These are phyloP conservation scores for Ogataea naganishii DNA, from an alignment of 805 yeast genomes.

Conservation along the genomic window DNA sequence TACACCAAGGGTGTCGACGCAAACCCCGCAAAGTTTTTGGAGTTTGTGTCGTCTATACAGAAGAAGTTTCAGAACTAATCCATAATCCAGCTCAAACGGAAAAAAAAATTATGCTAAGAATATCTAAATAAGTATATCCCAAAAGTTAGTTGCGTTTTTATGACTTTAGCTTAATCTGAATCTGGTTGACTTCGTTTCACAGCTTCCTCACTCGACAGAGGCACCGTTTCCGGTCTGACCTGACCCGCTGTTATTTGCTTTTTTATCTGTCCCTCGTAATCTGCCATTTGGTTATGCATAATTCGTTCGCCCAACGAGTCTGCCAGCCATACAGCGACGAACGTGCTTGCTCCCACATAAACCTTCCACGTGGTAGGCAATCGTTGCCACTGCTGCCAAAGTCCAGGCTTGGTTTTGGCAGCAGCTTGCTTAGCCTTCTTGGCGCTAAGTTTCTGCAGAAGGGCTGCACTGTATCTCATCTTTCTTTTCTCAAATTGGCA, in stretches of 20 bases:
- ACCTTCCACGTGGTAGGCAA: slow-evolving; percentile 21
- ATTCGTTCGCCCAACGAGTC: slow-evolving; percentile 19
- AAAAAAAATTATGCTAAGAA: slow-evolving; percentile 3
- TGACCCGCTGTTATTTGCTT: slow-evolving; percentile 1
- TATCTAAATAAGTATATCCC: slow-evolving; percentile 1
- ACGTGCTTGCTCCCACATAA: slow-evolving; percentile 23
- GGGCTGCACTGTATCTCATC: too few relatives aligned
- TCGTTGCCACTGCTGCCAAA: slow-evolving; percentile 12
- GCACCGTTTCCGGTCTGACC: slow-evolving; percentile 2
- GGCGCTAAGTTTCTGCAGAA: too few relatives aligned
- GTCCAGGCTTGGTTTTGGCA: slow-evolving; percentile 19
- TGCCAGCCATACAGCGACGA: slow-evolving; percentile 21
- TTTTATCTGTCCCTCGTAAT: slow-evolving; percentile 13
- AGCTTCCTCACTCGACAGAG: background rate
- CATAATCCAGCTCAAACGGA: slow-evolving; percentile 1
- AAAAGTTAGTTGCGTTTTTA: slow-evolving; percentile 1
- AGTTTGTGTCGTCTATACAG: slow-evolving; percentile 52
- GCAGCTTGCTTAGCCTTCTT: slow-evolving; percentile 73
- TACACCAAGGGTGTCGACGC: slow-evolving; percentile 74
- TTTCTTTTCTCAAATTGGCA: too few relatives aligned
- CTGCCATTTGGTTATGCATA: slow-evolving; percentile 22
- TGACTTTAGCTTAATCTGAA: background rate
- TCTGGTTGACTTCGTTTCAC: background rate
- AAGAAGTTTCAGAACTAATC: slow-evolving; percentile 21
- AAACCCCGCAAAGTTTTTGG: slow-evolving; percentile 71